Conservation (phyloP, 495 filamentous ascomycete species). For the Oidiodendron maius region DNA sequence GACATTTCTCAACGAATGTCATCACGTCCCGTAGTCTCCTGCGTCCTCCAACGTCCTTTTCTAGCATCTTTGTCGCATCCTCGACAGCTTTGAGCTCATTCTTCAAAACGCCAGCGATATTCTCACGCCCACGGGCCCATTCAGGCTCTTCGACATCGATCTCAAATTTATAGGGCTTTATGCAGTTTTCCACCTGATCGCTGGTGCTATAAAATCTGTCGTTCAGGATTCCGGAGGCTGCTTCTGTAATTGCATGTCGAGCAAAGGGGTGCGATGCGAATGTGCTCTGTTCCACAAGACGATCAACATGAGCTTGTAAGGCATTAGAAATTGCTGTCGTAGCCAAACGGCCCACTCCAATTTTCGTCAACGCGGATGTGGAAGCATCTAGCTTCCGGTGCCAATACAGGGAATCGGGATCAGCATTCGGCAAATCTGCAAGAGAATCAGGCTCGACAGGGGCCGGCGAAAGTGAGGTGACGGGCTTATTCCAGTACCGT, state of each 20-base stretch:
- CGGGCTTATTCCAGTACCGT: conserved; percentile 96
- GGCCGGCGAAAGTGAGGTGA: conserved; percentile 62
- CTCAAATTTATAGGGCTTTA: conserved; percentile 98
- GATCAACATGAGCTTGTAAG: conserved; percentile 80
- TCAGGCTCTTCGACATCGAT: conserved; percentile 89
- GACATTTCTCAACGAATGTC: conserved; percentile 79
- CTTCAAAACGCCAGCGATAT: conserved; percentile 69
- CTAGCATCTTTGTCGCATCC: conserved; percentile 65
- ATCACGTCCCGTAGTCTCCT: conserved; percentile 87
- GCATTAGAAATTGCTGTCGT: conserved; percentile 84
- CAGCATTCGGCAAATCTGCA: conserved; percentile 71
- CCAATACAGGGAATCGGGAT: conserved; percentile 83
- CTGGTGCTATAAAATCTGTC: conserved; percentile 94
- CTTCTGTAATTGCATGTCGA: conserved; percentile 83
- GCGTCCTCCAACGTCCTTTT: conserved; percentile 67
- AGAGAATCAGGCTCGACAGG: conserved; percentile 65
- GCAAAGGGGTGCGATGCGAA: conserved; percentile 90
- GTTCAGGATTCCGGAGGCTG: conserved; percentile 79
- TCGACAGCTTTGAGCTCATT: conserved; percentile 81
- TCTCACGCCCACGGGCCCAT: conserved; percentile 79
- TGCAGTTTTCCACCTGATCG: conserved; percentile 98
- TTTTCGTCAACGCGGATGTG: conserved; percentile 80
- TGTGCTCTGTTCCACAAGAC: conserved; percentile 67
- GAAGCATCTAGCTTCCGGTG: conserved; percentile 91
- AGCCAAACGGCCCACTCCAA: conserved; percentile 87